Evolutionary conservation across 345 rosid species (phyloP), one percentile per base, ranked within the genome.

Genomic region (Gynandropsis gynandra): DNA sequence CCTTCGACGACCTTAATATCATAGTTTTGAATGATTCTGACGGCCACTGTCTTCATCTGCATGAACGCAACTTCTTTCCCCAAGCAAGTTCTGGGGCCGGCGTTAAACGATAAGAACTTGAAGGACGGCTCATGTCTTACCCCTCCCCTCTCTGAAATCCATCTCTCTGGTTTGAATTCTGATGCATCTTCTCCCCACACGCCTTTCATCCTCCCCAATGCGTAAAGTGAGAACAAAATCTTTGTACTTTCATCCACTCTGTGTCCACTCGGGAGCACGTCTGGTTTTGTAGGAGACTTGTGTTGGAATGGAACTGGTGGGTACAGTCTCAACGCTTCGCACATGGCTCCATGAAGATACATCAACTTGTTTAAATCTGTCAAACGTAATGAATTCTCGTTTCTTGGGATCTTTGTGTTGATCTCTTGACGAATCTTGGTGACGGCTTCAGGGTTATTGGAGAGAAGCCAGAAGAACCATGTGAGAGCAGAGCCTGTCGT

Each of bases 401-500:
- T 14, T 0, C 17, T 48, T 7, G 55, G 46, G 54, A 61, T 41
- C 12, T 47, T 29, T 0, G 38, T 43, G 9, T 17, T 54, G 12
- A 76, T 64, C 38, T 80, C 86, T 33, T 74, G 55, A 50, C 71
- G 46, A 4, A 76, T 67, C 49, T 57, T 76, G 13, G n/a, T 32
- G 57, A 61, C 64, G 0, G 57, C 74, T 7, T 54, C 39, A 4
- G 73, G 75, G 16, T 76, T 63, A 42, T 42, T 50, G 4, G 73
- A 51, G 9, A 79, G 38, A n/a, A 63, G 56, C 77, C 73, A 73
- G n/a, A 79, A 76, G 10, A 79, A 61, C 77, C 77, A 73, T 8
- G 69, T 35, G 18, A 79, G 59, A 59, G 47, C 54, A 10, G 55
- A 48, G 14, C 63, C 47, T 38, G 47, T 47, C 10, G 55, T 48